Conservation (phyloP, 805 yeast species). For the Yarrowia sp. region DNA sequence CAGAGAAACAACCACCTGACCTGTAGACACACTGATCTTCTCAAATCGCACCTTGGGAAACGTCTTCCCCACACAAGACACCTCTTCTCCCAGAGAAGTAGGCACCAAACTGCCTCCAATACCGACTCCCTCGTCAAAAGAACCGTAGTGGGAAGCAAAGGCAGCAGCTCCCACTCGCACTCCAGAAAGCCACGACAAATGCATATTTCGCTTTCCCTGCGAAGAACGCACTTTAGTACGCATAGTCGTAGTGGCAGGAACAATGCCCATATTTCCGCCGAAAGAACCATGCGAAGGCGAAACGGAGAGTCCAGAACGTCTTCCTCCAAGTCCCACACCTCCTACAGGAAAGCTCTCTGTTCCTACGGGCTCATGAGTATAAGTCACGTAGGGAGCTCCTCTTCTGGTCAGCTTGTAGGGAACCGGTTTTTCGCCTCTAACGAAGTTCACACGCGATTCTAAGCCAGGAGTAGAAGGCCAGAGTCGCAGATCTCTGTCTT, state of each 20-base stretch:
- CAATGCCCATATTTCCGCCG: background rate
- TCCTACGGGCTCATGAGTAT: slow-evolving; percentile 50
- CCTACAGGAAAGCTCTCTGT: background rate
- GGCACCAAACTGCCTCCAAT: slow-evolving; percentile 34
- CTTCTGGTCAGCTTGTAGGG: slow-evolving; percentile 43
- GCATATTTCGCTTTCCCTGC: slow-evolving; percentile 37
- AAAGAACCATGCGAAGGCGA: background rate
- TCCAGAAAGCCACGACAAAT: slow-evolving; percentile 90
- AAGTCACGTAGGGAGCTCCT: slow-evolving; percentile 49
- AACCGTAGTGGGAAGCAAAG: slow-evolving; percentile 34
- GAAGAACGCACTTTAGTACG: slow-evolving; percentile 3
- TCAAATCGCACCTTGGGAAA: slow-evolving; percentile 87
- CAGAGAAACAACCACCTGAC: slow-evolving; percentile 70
- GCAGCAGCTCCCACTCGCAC: slow-evolving; percentile 53
- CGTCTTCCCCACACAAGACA: slow-evolving; percentile 80
- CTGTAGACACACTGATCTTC: slow-evolving; percentile 82
- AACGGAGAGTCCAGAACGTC: slow-evolving; percentile 15
- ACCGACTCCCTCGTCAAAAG: slow-evolving; percentile 26
- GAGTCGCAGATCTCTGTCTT: slow-evolving; percentile 76
- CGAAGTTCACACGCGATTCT: slow-evolving; percentile 48
- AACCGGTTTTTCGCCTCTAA: slow-evolving; percentile 40
- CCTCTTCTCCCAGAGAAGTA: slow-evolving; percentile 85
- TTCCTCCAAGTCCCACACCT: slow-evolving; percentile 1
- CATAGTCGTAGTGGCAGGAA: background rate
- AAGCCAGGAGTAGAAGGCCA: slow-evolving; percentile 66